Evolutionary conservation across 306 rosid species (phyloP), one percentile per base, ranked within the genome.

Genomic region (Abrus precatorius): DNA sequence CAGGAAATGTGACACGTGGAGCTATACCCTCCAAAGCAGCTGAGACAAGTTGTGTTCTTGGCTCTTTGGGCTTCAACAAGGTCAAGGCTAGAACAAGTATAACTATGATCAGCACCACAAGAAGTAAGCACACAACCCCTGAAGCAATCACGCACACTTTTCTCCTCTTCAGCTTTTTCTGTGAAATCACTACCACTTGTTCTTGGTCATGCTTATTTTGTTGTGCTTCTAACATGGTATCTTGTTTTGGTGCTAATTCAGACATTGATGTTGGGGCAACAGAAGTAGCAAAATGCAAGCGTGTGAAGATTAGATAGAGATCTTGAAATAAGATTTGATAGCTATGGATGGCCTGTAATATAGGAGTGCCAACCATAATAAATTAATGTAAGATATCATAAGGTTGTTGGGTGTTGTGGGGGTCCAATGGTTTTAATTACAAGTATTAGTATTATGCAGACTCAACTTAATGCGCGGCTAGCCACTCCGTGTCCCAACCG

Each of bases 11-110:
- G 75, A 92, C 0, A 1, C 86, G 54, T 0, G 93, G 90, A 40
- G 89, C 50, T 20, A 89, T 83, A 5, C 95, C 93, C 1, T 85
- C 83, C 7, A 91, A 38, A 32, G 88, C 4, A 28, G 92, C 86
- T 0, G 89, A 80, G n/a, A 88, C 55, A 36, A 92, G 47, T 13
- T 64, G 1, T 29, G 86, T 73, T 5, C 2, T 87, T 34, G 95
- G 93, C 1, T 85, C 74, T 62, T 76, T 90, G 1, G 89, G 1
- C 80, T 91, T 92, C 65, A 90, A 86, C 54, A 92, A 55, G 1
- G 95, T 92, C 1, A 91, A 47, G 40, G 88, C 91, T 0, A 92
- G 82, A 45, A 87, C 9, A 44, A 89, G 73, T 62, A 41, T 77
- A 14, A 89, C 78, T 20, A 71, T 66, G 57, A 80, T 57, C 1